These are phyloP conservation scores for Taiozyma sp. DNA, from an alignment of 1,139 yeast species.

Conservation along the genomic window DNA sequence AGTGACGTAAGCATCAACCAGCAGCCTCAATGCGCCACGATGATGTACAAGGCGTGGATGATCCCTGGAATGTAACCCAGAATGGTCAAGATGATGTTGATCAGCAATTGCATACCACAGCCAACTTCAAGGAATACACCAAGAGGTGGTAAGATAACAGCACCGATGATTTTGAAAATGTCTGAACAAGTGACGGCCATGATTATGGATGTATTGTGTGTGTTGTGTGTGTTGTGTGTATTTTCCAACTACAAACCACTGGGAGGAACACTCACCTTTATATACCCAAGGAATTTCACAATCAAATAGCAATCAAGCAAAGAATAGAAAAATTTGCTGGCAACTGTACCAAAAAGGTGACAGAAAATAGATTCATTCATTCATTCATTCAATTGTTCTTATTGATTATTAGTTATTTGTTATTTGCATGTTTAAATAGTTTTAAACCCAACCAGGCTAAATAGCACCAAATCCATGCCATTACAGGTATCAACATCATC, in stretches of 20 bases:
- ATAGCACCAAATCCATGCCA: conserved; percentile 23
- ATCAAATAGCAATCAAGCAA: not conserved
- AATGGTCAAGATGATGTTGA: conserved; percentile 56
- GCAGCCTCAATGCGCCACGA: conserved; percentile 23
- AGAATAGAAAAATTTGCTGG: too few species aligned
- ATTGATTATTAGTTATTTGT: not conserved
- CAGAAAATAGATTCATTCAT: too few species aligned
- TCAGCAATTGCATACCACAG: conserved; percentile 48
- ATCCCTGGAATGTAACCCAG: conserved; percentile 67
- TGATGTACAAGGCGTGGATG: conserved; percentile 59
- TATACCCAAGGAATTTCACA: too few species aligned
- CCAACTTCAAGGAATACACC: conserved; percentile 75
- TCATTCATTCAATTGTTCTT: too few species aligned
- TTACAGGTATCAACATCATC: conserved; percentile 17
- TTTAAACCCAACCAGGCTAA: conserved; percentile 23
- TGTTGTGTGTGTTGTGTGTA: too few species aligned
- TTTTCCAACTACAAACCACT: too few species aligned
- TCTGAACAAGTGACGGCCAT: conserved; percentile 52
- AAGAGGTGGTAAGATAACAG: conserved; percentile 66
- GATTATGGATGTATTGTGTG: too few species aligned
- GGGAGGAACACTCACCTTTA: too few species aligned
- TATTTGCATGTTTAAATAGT: conserved; percentile 23
- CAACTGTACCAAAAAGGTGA: too few species aligned
- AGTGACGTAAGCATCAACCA: too few species aligned
- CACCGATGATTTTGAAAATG: conserved; percentile 57